A percentile compares a stretch with the other conserved stretches of the same genome.
phyloP scores from a whole-genome alignment of 2,329 filamentous ascomycete species.

The Rasamsonia emersonii region DNA sequence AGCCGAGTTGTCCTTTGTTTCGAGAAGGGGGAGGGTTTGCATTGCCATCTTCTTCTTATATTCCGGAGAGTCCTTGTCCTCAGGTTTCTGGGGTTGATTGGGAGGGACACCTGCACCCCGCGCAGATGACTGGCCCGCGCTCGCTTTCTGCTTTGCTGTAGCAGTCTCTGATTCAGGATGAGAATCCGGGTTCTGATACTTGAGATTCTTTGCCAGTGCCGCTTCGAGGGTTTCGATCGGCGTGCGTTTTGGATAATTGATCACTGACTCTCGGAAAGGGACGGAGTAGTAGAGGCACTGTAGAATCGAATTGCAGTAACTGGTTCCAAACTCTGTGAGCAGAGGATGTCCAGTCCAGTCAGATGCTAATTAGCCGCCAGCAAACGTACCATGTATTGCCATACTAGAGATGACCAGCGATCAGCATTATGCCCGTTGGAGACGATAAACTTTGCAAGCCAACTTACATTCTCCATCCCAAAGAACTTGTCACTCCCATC shows the following conservation, averaged over 20 bases:
- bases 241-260: slow-evolving; percentile 74
- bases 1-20: slow-evolving; percentile 71
- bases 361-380: neutral
- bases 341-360: neutral
- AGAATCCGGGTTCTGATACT: slow-evolving; percentile 53
- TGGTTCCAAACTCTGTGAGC: slow-evolving; percentile 33
- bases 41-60: slow-evolving; percentile 97
- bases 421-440: slow-evolving; percentile 16
- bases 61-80: slow-evolving; percentile 92
- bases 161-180: slow-evolving; percentile 43
- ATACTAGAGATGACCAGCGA: slow-evolving; percentile 54
- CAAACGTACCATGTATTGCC: slow-evolving; percentile 86
- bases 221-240: slow-evolving; percentile 62
- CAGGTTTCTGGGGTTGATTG: slow-evolving; percentile 57
- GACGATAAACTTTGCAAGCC: slow-evolving; percentile 7
- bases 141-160: slow-evolving; percentile 38
- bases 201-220: slow-evolving; percentile 36
- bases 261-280: slow-evolving; percentile 84
- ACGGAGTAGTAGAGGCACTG: slow-evolving; percentile 96
- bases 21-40: slow-evolving; percentile 75
- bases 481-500: slow-evolving; percentile 98
- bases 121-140: slow-evolving; percentile 21
- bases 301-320: slow-evolving; percentile 97
- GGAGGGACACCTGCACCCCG: slow-evolving; percentile 46
- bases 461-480: slow-evolving; percentile 89